phyloP scores from a whole-genome alignment of 2,329 filamentous ascomycete genomes.

The Scleromitrula shiraiana region DNA sequence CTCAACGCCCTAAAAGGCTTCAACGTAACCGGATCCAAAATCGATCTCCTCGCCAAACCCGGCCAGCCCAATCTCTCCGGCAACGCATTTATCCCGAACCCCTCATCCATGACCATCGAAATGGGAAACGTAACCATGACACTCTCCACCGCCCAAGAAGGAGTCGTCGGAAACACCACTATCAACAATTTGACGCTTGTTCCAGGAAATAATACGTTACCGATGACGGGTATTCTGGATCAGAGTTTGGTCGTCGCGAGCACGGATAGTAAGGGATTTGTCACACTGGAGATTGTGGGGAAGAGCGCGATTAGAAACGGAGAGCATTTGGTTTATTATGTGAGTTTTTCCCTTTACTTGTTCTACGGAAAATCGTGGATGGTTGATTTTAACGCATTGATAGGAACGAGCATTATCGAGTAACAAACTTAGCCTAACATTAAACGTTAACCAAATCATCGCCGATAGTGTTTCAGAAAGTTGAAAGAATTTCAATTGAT shows the following conservation, averaged over 20 bases:
- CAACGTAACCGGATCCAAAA: constrained; percentile 39
- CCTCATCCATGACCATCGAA: constrained; percentile 46
- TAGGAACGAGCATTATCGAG: background rate
- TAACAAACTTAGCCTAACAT: background rate
- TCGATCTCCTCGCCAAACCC: constrained; percentile 32
- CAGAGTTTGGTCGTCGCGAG: constrained; percentile 30
- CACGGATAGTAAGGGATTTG: constrained; percentile 31
- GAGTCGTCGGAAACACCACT: constrained; percentile 40
- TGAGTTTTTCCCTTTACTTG: constrained; percentile 8
- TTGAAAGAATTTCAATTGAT: no score
- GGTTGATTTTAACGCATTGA: background rate
- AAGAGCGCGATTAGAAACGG: constrained; percentile 41
- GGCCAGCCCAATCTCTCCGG: constrained; percentile 47
- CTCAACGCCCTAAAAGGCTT: constrained; percentile 49
- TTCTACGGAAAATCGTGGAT: background rate
- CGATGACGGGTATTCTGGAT: constrained; percentile 42
- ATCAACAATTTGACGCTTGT: constrained; percentile 42
- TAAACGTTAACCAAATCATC: background rate
- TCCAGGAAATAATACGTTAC: constrained; percentile 45
- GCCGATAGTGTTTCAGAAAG: background rate
- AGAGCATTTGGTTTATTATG: constrained; percentile 44
- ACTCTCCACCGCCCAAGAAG: constrained; percentile 34
- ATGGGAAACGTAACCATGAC: constrained; percentile 51
- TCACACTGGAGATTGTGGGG: constrained; percentile 44
- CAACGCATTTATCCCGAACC: constrained; percentile 49